These are phyloP conservation scores for Sequoia sempervirens DNA, from an alignment of 75 land plant genomes.

Conservation along the genomic window DNA sequence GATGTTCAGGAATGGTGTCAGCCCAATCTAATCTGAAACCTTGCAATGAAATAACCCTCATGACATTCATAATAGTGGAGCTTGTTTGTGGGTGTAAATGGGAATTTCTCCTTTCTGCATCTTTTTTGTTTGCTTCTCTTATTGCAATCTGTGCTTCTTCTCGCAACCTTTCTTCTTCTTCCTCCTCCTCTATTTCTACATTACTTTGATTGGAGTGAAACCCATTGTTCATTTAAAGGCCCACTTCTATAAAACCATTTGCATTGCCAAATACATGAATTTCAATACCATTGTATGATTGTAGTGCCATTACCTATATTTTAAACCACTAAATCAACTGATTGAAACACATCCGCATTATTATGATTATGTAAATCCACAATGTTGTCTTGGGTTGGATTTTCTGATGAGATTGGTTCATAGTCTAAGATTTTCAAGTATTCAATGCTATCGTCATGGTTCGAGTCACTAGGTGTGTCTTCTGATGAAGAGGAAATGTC, in stretches of 20 bases:
- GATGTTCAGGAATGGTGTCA: constrained; percentile 52
- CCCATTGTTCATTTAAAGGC: not conserved
- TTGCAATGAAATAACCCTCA: constrained; percentile 63
- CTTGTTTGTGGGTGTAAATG: constrained; percentile 64
- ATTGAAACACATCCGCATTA: not conserved
- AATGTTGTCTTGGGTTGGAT: not conserved
- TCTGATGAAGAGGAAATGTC: too few species aligned
- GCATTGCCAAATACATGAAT: constrained; percentile 7
- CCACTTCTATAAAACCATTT: not conserved
- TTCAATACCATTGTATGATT: constrained; percentile 3
- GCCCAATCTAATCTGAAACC: constrained; percentile 82
- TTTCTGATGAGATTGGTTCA: not conserved
- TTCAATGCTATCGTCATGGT: not conserved
- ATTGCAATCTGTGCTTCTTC: constrained; percentile 35
- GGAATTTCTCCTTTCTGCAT: constrained; percentile 56
- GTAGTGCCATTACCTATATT: not conserved
- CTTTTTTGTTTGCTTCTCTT: constrained; percentile 49
- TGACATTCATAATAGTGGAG: constrained; percentile 61
- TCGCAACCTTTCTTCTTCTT: constrained; percentile 33
- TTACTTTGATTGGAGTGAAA: not conserved
- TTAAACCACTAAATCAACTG: not conserved
- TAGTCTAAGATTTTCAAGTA: not conserved
- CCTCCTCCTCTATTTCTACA: constrained; percentile 21
- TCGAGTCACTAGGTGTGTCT: not conserved
- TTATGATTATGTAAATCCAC: not conserved